Evolutionary conservation across 306 rosid genomes (phyloP), one percentile per base, ranked within the genome.

Genomic region (Benincasa hispida): DNA sequence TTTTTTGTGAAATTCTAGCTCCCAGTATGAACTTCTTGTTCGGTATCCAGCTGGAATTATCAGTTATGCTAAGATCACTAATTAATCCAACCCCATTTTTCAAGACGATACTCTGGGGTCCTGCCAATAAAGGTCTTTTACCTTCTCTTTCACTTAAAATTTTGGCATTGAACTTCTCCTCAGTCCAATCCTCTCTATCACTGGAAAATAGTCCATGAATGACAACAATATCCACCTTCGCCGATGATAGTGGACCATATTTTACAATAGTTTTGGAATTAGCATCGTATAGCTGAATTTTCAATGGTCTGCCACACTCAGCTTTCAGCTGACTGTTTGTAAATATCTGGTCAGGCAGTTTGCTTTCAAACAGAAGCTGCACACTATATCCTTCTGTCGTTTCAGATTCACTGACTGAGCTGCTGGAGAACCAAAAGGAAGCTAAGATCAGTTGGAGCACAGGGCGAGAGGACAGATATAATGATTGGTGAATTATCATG

Each of bases 21-120:
- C 75, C 80, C 30, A 78, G 35, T 24, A 54, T 65, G 76, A 78
- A 78, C 28, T 4, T 78, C 19, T n/a, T 54, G 19, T 69, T 78
- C 1, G 75, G 27, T 5, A 63, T 54, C 80, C 80, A 78, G 54
- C 80, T 78, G 18, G 80, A 78, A 53, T 78, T 78, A 66, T 78
- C 80, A n/a, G 80, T 78, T n/a, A 78, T 50, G 30, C 76, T 66
- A 24, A 51, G 30, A 66, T 66, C 75, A 19, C 27, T 15, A 54
- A 78, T 66, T 24, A 30, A 0, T 42, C 66, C 80, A 14, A 32
- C 48, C 7, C 80, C 80, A 5, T 66, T 66, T 66, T 50, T 50
- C 53, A 78, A 39, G 28, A 65, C 37, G 2, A 78, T 28, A 50
- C 53, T 78, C 55, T 28, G 75, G 9, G 27, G n/a, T 25, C 80